Evolutionary conservation across 2,329 filamentous ascomycete genomes (phyloP).

Genomic region (Aspergillus arachidicola): DNA sequence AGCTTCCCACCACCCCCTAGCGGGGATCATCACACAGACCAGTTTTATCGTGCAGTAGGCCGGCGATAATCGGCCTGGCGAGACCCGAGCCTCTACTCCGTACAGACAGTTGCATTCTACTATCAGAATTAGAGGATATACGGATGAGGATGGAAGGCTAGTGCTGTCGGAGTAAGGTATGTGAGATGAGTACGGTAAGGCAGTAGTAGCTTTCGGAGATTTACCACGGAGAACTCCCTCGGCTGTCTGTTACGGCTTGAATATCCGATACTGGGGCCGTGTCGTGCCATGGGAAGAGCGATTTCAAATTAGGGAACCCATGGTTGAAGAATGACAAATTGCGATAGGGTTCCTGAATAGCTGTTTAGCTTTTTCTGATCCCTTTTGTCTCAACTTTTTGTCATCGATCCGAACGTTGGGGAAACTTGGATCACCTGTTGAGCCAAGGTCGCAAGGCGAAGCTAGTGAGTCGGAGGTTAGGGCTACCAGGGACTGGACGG

Average conservation of each 20-base stretch:
- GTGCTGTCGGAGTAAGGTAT: background rate
- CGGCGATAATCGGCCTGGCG: background rate
- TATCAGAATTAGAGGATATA: background rate
- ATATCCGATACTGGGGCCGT: background rate
- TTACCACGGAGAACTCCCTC: background rate
- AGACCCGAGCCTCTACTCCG: background rate
- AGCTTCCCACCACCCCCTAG: background rate
- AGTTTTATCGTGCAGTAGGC: background rate
- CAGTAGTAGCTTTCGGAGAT: background rate
- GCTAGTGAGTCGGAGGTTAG: background rate
- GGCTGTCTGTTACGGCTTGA: background rate
- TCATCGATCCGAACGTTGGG: background rate
- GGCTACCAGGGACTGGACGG: background rate
- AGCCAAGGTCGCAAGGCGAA: background rate
- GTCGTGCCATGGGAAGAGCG: background rate
- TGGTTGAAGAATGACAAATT: constrained; percentile 11
- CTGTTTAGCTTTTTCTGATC: background rate
- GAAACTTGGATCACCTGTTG: background rate
- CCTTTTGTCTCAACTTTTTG: background rate
- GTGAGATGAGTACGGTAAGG: background rate
- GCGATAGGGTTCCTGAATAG: background rate
- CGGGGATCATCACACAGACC: background rate
- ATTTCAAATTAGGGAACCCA: constrained; percentile 13
- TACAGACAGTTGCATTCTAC: background rate
- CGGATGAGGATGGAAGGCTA: background rate